Conservation (phyloP, 2,329 filamentous ascomycete genomes). For the Fonsecaea erecta region DNA sequence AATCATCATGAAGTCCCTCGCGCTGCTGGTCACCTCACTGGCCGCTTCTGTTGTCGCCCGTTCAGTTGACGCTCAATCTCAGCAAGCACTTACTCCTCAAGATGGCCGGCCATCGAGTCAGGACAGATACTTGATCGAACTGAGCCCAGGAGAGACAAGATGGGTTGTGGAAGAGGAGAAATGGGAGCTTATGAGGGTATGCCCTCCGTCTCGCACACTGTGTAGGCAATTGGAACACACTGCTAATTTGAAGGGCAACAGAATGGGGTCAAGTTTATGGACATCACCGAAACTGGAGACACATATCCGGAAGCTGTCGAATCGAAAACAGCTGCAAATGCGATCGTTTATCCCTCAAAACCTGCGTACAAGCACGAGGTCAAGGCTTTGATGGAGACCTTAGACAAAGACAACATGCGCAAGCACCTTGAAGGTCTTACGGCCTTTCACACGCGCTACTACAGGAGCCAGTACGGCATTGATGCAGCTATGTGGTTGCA, state of each 20-base stretch:
- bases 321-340: constrained; percentile 46
- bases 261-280: constrained; percentile 89
- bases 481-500: constrained; percentile 89
- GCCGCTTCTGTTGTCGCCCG: constrained; percentile 42
- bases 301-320: constrained; percentile 56
- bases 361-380: constrained; percentile 69
- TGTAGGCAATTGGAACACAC: constrained; percentile 14
- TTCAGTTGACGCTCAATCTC: constrained; percentile 37
- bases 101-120: constrained; percentile 16
- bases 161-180: constrained; percentile 96
- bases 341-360: constrained; percentile 67
- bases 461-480: constrained; percentile 67
- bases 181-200: constrained; percentile 83
- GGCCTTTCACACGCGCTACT: constrained; percentile 63
- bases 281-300: constrained; percentile 78
- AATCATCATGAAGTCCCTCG: constrained; percentile 45
- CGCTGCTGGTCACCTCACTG: constrained; percentile 44
- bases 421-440: constrained; percentile 74
- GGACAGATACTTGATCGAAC: constrained; percentile 76
- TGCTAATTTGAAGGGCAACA: constrained; percentile 45
- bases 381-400: constrained; percentile 66
- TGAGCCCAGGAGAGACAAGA: constrained; percentile 77
- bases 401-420: constrained; percentile 77
- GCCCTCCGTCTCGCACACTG: constrained; percentile 36
- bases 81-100: constrained; percentile 39